Percentiles rank a stretch among this genome's conserved stretches.
phyloP scores from a whole-genome alignment of 768 basidiomycete genomes.

The Cyclocybe cylindracea region DNA sequence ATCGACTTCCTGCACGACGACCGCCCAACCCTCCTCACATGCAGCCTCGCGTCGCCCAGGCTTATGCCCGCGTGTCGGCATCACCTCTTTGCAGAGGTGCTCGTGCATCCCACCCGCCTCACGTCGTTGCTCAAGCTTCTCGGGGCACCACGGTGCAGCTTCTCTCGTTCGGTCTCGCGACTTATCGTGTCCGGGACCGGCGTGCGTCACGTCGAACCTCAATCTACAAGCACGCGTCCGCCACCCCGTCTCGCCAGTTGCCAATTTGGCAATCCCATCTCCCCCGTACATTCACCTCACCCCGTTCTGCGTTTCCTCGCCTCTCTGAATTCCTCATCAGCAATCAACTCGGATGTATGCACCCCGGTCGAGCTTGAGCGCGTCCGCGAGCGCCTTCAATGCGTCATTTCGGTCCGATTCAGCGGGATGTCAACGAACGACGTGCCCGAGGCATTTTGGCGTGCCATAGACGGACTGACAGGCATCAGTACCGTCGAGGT shows the following conservation, averaged over 20 bases:
- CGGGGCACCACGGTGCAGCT: conserved; percentile 28
- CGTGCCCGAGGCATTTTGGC: conserved; percentile 28
- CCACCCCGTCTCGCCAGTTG: neutral
- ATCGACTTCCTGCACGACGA: conserved; percentile 30
- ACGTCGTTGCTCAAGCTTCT: conserved; percentile 25
- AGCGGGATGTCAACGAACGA: conserved; percentile 23
- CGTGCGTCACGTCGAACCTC: neutral
- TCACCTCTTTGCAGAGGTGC: conserved; percentile 31
- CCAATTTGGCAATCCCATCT: conserved; percentile 3
- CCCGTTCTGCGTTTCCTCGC: too few relatives aligned
- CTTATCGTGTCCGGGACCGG: conserved; percentile 16
- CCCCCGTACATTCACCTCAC: neutral
- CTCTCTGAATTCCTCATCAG: neutral
- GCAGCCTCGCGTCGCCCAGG: conserved; percentile 27
- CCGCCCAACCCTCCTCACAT: conserved; percentile 23
- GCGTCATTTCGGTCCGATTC: conserved; percentile 21
- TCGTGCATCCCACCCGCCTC: conserved; percentile 22
- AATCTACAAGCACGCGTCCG: neutral
- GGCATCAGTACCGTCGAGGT: conserved; percentile 26
- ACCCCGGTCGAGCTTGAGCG: conserved; percentile 8
- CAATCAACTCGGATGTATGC: conserved; percentile 1
- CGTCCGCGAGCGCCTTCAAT: conserved; percentile 10
- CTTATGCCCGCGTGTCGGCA: conserved; percentile 27
- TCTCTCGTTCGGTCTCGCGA: conserved; percentile 23
- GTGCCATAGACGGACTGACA: conserved; percentile 23